These are phyloP conservation scores for Neofusicoccum sp. DNA, from an alignment of 2,329 filamentous ascomycete species.

Conservation along the genomic window DNA sequence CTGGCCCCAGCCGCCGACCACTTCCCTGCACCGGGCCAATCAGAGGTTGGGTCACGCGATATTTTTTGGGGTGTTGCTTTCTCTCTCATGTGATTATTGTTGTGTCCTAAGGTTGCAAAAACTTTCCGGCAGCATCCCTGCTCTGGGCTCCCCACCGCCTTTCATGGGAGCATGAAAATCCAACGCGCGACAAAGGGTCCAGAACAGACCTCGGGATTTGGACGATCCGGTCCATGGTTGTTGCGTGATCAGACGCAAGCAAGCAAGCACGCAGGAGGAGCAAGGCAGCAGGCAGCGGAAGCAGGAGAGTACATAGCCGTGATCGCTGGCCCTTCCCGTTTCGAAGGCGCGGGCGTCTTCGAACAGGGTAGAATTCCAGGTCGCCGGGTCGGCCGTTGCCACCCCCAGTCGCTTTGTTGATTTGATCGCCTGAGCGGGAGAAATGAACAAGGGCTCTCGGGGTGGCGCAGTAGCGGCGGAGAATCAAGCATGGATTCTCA, in stretches of 20 bases:
- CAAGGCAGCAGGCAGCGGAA: background rate
- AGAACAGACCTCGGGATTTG: no score
- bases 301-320: background rate
- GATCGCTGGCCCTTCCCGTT: background rate
- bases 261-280: background rate
- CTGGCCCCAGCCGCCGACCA: no score
- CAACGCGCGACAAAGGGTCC: background rate
- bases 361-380: background rate
- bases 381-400: background rate
- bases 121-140: no score
- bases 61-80: no score
- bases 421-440: background rate
- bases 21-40: no score
- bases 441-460: background rate
- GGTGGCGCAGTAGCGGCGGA: background rate
- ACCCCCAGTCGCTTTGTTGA: background rate
- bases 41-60: no score
- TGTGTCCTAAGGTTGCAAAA: no score
- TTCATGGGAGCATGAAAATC: background rate
- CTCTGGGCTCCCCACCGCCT: background rate
- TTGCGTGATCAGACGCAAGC: background rate
- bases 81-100: no score
- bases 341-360: background rate
- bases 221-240: no score
- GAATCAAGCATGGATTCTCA: constrained; percentile 33